Percentiles rank a stretch among this genome's conserved stretches.
Evolutionary conservation across 805 yeast genomes (phyloP).

Genomic region (Candida pseudoglaebosa): DNA sequence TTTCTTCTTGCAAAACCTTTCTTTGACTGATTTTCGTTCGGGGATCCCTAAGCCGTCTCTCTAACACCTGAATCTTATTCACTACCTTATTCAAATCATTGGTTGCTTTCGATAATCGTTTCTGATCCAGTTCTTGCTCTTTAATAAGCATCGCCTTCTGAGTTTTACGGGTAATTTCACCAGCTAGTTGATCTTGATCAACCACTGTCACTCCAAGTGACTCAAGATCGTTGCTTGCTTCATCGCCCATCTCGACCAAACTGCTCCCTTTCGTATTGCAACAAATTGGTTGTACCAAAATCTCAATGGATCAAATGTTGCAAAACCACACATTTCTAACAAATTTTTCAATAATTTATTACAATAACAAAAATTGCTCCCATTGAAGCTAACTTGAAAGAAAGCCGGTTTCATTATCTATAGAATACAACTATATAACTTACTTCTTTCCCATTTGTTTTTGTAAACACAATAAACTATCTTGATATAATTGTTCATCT

Average conservation of each 20-base stretch:
- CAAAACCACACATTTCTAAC: background rate
- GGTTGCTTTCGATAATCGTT: slow-evolving; percentile 66
- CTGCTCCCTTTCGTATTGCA: no score
- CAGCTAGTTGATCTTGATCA: slow-evolving; percentile 79
- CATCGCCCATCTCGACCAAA: slow-evolving; percentile 6
- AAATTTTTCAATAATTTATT: no score
- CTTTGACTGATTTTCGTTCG: slow-evolving; percentile 64
- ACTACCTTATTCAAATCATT: slow-evolving; percentile 42
- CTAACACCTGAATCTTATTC: slow-evolving; percentile 43
- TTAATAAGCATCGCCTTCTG: slow-evolving; percentile 54
- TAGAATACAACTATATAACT: background rate
- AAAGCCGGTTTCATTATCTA: no score
- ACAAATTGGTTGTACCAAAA: no score
- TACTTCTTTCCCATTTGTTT: slow-evolving; percentile 7
- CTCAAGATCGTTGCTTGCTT: slow-evolving; percentile 12
- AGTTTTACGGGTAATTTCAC: slow-evolving; percentile 66
- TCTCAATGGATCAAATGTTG: background rate
- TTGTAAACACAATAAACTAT: slow-evolving; percentile 25
- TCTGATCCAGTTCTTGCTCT: slow-evolving; percentile 69
- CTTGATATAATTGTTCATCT: slow-evolving; percentile 23
- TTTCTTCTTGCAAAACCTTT: slow-evolving; percentile 50
- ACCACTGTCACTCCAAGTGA: slow-evolving; percentile 48
- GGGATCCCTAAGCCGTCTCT: slow-evolving; percentile 46
- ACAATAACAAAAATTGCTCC: no score
- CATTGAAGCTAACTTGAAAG: no score